phyloP scores from a whole-genome alignment of 305 asterid genomes.

The Nicotiana rustica region DNA sequence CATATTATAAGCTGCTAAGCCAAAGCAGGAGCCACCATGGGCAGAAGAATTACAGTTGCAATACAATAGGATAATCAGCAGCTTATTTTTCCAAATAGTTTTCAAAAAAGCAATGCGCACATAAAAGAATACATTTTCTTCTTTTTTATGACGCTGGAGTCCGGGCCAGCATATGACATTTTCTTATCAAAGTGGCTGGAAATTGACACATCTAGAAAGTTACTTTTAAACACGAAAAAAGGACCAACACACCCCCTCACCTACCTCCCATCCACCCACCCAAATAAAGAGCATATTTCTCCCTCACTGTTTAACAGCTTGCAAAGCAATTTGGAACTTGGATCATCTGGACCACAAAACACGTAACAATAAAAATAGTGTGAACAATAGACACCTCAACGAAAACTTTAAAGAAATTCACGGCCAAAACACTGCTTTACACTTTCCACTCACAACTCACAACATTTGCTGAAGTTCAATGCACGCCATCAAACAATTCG shows the following conservation, averaged over 20 bases:
- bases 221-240: too few relatives aligned
- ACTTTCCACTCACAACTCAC: background rate
- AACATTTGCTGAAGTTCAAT: background rate
- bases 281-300: conserved; percentile 9
- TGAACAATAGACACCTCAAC: background rate
- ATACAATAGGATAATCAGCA: background rate
- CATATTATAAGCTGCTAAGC: conserved; percentile 18
- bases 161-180: too few relatives aligned
- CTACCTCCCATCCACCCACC: too few relatives aligned
- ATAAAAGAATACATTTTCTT: background rate
- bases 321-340: background rate
- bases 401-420: background rate
- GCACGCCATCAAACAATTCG: background rate
- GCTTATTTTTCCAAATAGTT: conserved; percentile 8
- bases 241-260: background rate
- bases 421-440: background rate
- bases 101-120: background rate
- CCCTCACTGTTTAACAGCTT: background rate
- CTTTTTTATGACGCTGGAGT: too few relatives aligned
- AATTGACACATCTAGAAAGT: too few relatives aligned
- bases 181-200: background rate
- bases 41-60: conserved; percentile 4
- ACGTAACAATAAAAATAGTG: background rate
- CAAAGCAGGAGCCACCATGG: background rate
- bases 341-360: conserved; percentile 23